Conservation (phyloP, 352 stramenopile genomes). For the Globisporangium paroecandrum region DNA sequence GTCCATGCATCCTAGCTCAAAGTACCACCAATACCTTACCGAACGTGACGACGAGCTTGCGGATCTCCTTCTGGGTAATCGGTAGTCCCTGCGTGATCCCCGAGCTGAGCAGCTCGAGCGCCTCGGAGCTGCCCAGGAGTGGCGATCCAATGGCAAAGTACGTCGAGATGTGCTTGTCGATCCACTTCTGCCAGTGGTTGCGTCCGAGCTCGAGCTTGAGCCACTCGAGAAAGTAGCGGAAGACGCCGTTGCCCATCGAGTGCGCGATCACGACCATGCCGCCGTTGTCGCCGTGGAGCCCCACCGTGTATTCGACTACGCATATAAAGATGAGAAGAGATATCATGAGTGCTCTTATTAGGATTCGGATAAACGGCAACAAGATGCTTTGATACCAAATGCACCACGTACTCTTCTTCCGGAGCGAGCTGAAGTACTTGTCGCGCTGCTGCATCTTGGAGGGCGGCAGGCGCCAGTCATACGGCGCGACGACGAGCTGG, state of each 20-base stretch:
- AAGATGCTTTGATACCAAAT: not conserved
- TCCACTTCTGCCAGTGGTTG: slow-evolving; percentile 73
- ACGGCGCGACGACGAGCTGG: slow-evolving; percentile 68
- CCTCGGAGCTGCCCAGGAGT: slow-evolving; percentile 65
- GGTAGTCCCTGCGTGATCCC: slow-evolving; percentile 63
- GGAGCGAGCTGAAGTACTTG: slow-evolving; percentile 70
- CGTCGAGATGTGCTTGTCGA: slow-evolving; percentile 67
- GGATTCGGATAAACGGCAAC: not conserved
- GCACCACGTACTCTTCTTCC: slow-evolving; percentile 57
- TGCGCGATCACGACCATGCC: slow-evolving; percentile 76
- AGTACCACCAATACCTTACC: slow-evolving; percentile 26
- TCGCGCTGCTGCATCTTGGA: slow-evolving; percentile 69
- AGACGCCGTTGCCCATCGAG: slow-evolving; percentile 78
- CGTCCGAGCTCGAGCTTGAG: slow-evolving; percentile 68
- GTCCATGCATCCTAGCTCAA: not conserved
- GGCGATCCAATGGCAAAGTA: slow-evolving; percentile 77
- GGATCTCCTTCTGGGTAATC: slow-evolving; percentile 61
- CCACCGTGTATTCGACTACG: slow-evolving; percentile 58
- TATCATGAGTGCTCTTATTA: not conserved
- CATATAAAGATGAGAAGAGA: slow-evolving; percentile 9
- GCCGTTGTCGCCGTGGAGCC: slow-evolving; percentile 36
- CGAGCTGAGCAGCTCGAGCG: slow-evolving; percentile 63
- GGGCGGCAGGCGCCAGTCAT: slow-evolving; percentile 79
- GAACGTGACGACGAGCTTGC: slow-evolving; percentile 69
- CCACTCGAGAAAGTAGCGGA: slow-evolving; percentile 83